These are phyloP conservation scores for Coemansia sp. DNA, from an alignment of 192 early-diverging fungal species.

Conservation along the genomic window DNA sequence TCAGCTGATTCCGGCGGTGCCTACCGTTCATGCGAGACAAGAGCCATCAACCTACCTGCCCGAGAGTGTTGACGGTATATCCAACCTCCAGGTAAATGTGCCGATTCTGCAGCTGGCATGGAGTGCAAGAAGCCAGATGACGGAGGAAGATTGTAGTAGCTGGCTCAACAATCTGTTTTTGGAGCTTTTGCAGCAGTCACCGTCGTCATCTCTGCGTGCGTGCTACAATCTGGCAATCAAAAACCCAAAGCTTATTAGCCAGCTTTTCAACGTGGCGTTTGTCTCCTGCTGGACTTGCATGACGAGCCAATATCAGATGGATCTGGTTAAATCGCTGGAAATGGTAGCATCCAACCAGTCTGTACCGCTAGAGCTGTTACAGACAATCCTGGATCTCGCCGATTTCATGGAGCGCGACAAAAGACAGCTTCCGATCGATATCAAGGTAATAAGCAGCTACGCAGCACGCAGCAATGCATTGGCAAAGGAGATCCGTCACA, in stretches of 20 bases:
- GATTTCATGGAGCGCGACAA: conserved; percentile 99
- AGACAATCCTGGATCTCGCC: conserved; percentile 87
- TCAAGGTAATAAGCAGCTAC: conserved; percentile 80
- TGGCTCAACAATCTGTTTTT: conserved; percentile 91
- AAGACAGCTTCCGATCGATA: conserved; percentile 89
- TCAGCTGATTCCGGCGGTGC: conserved; percentile 47
- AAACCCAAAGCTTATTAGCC: conserved; percentile 79
- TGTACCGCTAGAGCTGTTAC: conserved; percentile 86
- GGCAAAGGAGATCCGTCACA: conserved; percentile 95
- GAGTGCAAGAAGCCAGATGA: conserved; percentile 54
- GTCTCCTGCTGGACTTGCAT: conserved; percentile 93
- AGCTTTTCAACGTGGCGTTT: conserved; percentile 94
- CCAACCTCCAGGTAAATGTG: conserved; percentile 5
- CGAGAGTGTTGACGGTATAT: neutral
- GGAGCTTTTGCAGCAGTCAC: conserved; percentile 91
- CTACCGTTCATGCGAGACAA: neutral
- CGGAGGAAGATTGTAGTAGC: conserved; percentile 86
- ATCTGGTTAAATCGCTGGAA: conserved; percentile 76
- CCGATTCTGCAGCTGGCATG: conserved; percentile 77
- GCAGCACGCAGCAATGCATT: conserved; percentile 90
- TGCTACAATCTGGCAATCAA: conserved; percentile 76
- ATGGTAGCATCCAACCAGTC: conserved; percentile 75
- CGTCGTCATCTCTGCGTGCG: conserved; percentile 87
- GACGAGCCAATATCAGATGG: conserved; percentile 81
- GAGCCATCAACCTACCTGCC: neutral